Evolutionary conservation across 2,329 filamentous ascomycete species (phyloP).

Genomic region (Diaporthe sp.): DNA sequence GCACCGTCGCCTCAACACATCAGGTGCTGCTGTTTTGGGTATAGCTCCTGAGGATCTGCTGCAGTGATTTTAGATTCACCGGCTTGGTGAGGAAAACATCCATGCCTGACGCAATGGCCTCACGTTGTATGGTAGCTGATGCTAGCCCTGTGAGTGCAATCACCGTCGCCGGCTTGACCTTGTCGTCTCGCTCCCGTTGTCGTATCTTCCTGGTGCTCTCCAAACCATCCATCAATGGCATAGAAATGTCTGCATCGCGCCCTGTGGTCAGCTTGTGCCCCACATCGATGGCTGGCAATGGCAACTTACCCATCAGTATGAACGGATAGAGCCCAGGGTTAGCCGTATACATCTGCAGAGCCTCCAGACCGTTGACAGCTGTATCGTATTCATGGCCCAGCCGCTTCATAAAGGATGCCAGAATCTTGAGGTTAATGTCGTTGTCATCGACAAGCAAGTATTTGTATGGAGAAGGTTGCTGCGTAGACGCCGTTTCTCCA

Average conservation of each 20-base stretch:
- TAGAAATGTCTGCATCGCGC: conserved; percentile 46
- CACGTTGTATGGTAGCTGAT: conserved; percentile 58
- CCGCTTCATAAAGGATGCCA: conserved; percentile 54
- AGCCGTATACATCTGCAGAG: conserved; percentile 58
- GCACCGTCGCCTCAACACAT: too few relatives aligned
- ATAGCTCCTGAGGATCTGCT: background rate
- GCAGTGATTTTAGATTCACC: conserved; percentile 54
- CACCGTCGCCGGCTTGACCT: conserved; percentile 54
- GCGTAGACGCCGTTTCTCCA: background rate
- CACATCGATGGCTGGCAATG: background rate
- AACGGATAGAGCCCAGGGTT: conserved; percentile 54
- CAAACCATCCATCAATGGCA: conserved; percentile 52
- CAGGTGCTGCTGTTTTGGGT: background rate
- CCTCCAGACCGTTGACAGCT: conserved; percentile 63
- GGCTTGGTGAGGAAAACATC: conserved; percentile 65
- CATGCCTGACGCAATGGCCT: conserved; percentile 61
- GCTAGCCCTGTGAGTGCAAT: conserved; percentile 64
- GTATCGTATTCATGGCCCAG: conserved; percentile 56
- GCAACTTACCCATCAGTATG: conserved; percentile 61
- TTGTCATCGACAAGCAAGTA: conserved; percentile 59
- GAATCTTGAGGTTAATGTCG: conserved; percentile 55
- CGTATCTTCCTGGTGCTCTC: conserved; percentile 49
- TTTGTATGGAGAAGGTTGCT: background rate
- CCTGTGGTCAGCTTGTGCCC: background rate
- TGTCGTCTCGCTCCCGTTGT: conserved; percentile 44